These are phyloP conservation scores for Xerocomus potaroensis DNA, from an alignment of 768 basidiomycete species.

Conservation along the genomic window DNA sequence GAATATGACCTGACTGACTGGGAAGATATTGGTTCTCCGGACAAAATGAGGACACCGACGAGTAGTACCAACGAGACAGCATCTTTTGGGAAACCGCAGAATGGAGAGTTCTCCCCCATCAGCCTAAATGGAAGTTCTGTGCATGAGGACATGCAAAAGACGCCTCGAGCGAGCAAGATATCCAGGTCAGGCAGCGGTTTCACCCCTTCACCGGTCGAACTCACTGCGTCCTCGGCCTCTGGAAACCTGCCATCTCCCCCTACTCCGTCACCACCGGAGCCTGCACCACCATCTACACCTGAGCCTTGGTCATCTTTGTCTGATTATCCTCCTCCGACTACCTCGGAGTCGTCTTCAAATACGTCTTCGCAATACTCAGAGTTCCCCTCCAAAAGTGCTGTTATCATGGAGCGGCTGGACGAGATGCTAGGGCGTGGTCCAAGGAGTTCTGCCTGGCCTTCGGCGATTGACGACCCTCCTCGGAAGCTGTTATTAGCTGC, in stretches of 20 bases:
- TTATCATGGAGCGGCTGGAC: conserved; percentile 66
- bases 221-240: conserved; percentile 15
- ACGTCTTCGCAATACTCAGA: conserved; percentile 65
- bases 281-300: conserved; percentile 60
- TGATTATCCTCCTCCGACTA: conserved; percentile 63
- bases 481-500: conserved; percentile 81
- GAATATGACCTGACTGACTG: conserved; percentile 58
- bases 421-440: conserved; percentile 63
- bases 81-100: conserved; percentile 22
- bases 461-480: conserved; percentile 77
- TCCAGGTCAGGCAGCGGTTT: conserved; percentile 23
- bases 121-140: conserved; percentile 25
- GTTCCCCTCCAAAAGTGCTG: conserved; percentile 41
- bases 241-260: conserved; percentile 35
- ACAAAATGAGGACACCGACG: conserved; percentile 47
- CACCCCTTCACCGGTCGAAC: conserved; percentile 20
- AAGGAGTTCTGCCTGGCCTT: conserved; percentile 55
- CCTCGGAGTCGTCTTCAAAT: conserved; percentile 74
- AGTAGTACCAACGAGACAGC: conserved; percentile 38
- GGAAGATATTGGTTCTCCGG: conserved; percentile 53
- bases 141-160: conserved; percentile 32
- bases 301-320: conserved; percentile 77
- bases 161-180: conserved; percentile 34
- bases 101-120: conserved; percentile 28
- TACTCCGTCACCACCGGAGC: conserved; percentile 49